These are phyloP conservation scores for Juglanconis juglandina DNA, from an alignment of 2,329 filamentous ascomycete species.

Conservation along the genomic window DNA sequence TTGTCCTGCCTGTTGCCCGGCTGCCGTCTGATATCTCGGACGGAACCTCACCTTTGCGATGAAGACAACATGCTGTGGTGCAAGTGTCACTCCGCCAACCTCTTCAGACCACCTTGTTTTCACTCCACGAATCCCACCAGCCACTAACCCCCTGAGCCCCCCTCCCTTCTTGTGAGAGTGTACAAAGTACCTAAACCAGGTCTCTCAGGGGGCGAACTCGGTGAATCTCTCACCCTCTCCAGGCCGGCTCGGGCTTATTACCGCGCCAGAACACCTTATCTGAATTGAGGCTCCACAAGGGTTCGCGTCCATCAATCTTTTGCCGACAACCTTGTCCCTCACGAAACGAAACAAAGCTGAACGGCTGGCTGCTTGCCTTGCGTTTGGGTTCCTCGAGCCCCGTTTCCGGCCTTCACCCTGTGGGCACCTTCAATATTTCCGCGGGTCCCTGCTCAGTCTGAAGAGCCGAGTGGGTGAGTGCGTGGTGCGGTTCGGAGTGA, in stretches of 20 bases:
- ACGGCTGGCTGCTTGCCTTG: not conserved
- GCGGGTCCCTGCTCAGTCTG: too few relatives aligned
- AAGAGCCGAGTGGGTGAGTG: not conserved
- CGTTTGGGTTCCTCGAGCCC: not conserved
- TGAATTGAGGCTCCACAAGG: constrained; percentile 14
- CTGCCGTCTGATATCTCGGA: not conserved
- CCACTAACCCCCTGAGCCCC: not conserved
- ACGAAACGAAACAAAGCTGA: not conserved
- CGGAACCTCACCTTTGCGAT: not conserved
- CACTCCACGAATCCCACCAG: not conserved
- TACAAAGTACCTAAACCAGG: not conserved
- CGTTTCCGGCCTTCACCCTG: not conserved
- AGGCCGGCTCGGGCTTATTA: constrained; percentile 13
- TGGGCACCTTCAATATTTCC: not conserved
- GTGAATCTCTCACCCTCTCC: too few relatives aligned
- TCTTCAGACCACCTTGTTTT: not conserved
- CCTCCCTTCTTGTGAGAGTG: not conserved
- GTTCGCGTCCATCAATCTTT: constrained; percentile 4
- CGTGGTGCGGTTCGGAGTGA: not conserved
- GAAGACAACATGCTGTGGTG: not conserved
- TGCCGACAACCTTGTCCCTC: constrained; percentile 2
- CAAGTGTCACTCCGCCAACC: not conserved
- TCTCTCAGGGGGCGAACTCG: too few relatives aligned
- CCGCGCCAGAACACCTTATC: constrained; percentile 12
- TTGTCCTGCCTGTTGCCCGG: not conserved